Conservation (phyloP, 306 rosid genomes). For the Pyrus betulifolia region DNA sequence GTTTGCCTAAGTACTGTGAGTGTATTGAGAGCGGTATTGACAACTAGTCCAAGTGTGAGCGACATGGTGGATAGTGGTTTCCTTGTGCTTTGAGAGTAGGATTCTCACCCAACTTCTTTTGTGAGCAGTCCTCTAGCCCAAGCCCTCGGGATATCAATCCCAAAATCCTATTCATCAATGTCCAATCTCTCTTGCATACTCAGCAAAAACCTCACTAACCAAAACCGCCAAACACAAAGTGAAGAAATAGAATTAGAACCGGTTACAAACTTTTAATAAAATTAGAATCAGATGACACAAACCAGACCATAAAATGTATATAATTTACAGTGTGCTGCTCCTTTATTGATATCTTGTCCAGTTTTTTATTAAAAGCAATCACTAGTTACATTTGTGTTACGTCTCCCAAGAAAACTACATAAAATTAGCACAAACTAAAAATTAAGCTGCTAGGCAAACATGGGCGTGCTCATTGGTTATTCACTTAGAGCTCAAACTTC, state of each 20-base stretch:
- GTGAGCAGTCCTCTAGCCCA: slow-evolving; percentile 29
- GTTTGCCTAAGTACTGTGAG: slow-evolving; percentile 33
- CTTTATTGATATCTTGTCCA: too few species aligned
- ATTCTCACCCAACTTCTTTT: slow-evolving; percentile 26
- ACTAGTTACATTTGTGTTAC: too few species aligned
- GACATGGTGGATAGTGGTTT: slow-evolving; percentile 35
- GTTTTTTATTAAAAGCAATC: too few species aligned
- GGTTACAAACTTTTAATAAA: not conserved
- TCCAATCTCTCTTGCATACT: slow-evolving; percentile 41
- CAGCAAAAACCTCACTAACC: slow-evolving; percentile 34
- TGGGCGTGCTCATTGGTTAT: too few species aligned
- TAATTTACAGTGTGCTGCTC: too few species aligned
- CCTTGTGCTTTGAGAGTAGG: slow-evolving; percentile 34
- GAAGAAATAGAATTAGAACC: not conserved
- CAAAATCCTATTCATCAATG: slow-evolving; percentile 27
- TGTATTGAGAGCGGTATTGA: slow-evolving; percentile 31
- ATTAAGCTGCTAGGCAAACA: too few species aligned
- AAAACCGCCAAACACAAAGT: not conserved
- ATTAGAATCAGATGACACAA: too few species aligned
- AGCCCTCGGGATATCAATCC: slow-evolving; percentile 38
- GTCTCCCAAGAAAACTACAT: too few species aligned
- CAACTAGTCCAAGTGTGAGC: slow-evolving; percentile 21
- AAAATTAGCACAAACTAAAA: too few species aligned
- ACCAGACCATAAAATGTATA: not conserved
- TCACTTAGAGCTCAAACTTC: too few species aligned